Evolutionary conservation across 2,329 filamentous ascomycete genomes (phyloP), one percentile per base, ranked within the genome.

Genomic region (Kalmusia sp.): DNA sequence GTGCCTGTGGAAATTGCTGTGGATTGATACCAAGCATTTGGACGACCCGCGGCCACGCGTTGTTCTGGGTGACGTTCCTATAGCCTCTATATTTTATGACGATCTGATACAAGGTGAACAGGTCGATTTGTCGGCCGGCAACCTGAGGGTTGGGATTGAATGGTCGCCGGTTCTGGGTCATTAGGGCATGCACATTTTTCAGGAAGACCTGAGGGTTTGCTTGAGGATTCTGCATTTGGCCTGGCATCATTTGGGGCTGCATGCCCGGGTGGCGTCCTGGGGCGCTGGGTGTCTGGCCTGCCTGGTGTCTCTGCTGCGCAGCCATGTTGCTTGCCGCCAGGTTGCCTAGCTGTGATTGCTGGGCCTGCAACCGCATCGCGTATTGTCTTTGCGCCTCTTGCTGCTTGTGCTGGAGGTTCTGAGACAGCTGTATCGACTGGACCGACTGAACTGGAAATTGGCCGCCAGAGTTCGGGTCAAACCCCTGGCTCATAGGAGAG

Each of bases 21-120:
- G 70, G 71, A 9, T 69, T 61, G 35, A 79, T 76, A n/a, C 74
- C 70, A 59, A 81, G 63, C 56, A 74, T 72, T 21, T 86, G 62
- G 1, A 91, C 87, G 49, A 97, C 80, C 44, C 86, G 83, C 1
- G 81, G 79, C 95, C 95, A 98, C 52, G 82, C 81, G 58, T 91
- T 90, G 21, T 80, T 80, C 21, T 84, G 82, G 0, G 86, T 88
- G 3, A 96, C 86, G 55, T 83, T 85, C 62, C 89, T 90, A 51
- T 89, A 95, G 4, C 92, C 92, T 21, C 90, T 91, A 60, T 84
- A 81, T 64, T 90, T 93, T 61, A 88, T 84, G 1, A 96, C 90
- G 0, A 85, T 80, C 55, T 88, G 85, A 72, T 96, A 98, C 3
- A 98, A 80, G 55, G 87, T 84, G 67, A 91, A 84, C 11, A 97